Base-by-base conservation (phyloP, 495 filamentous ascomycete genomes). In the Lindgomyces ingoldianus region DNA sequence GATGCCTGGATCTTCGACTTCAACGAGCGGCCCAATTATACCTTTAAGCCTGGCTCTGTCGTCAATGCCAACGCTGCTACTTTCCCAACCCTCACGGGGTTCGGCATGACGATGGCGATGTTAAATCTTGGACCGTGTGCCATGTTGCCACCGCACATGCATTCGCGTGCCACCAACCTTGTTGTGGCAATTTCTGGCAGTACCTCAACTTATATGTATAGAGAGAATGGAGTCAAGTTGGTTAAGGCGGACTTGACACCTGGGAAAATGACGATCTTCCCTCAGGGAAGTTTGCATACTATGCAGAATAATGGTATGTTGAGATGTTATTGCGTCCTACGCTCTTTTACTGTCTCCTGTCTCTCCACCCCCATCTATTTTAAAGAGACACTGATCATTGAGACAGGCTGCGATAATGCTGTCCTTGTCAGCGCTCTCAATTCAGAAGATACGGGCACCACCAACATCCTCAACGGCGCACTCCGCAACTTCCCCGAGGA, bases 211-310 rank as follows among this genome's bases (percentile, higher is more conserved):
- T 76, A 75, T 46, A 80, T 82, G 76, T 72, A 78, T 11, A 70
- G 77, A 16, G 77, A 81, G 69, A 78, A 80, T 69, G 74, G 74
- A 16, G 75, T 72, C 18, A 30, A 56, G 29, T 54, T 58, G 21
- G 68, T 77, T 12, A 67, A 61, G 50, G 57, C 64, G 3, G 74
- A 72, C 11, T 70, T 83, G 12, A 55, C 54, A 10, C 72, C 79
- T 1, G 76, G 77, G 19, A 74, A 75, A 69, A 74, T 81, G 70
- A 83, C 80, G 0, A 75, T 82, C 56, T 83, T 79, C 68, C 81
- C 79, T 11, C 68, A 64, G 6, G 80, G 70, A 3, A 78, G 73
- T 56, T 73, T 82, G 33, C 80, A 82, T 64, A 76, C 78, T 33
- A 81, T 82, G 77, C 74, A 78, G 64, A 82, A 83, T 63, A 78